These are phyloP conservation scores for Rubus idaeus DNA, from an alignment of 306 rosid genomes.

Conservation along the genomic window DNA sequence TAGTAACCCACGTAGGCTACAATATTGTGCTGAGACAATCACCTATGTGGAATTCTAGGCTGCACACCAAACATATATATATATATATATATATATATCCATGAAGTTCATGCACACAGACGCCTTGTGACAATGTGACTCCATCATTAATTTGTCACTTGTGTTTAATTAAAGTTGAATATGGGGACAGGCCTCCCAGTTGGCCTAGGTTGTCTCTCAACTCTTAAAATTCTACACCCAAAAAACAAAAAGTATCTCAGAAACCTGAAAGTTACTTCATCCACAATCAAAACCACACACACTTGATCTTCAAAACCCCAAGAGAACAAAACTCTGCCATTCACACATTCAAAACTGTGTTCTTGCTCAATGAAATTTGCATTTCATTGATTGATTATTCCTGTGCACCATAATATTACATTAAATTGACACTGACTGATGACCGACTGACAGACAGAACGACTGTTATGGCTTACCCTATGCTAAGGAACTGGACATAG, in stretches of 20 bases:
- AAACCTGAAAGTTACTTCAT: conserved; percentile 10
- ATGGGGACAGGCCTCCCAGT: neutral
- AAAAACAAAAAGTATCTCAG: neutral
- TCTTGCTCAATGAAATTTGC: neutral
- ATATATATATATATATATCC: neutral
- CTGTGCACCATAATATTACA: conserved; percentile 17
- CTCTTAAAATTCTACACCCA: neutral
- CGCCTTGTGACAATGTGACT: neutral
- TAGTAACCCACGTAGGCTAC: conserved; percentile 34
- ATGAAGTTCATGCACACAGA: neutral
- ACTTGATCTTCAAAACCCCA: conserved; percentile 33
- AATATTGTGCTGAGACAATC: conserved; percentile 29
- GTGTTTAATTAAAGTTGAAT: neutral
- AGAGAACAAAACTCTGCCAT: conserved; percentile 12
- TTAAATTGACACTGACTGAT: conserved; percentile 22
- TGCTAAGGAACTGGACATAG: conserved; percentile 25
- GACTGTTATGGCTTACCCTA: neutral
- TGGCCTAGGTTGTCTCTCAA: conserved; percentile 4
- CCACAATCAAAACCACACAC: conserved; percentile 34
- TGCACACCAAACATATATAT: conserved; percentile 22
- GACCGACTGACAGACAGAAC: neutral
- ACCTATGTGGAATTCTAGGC: conserved; percentile 35
- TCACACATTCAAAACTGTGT: conserved; percentile 12
- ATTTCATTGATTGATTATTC: conserved; percentile 15
- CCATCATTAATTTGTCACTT: neutral